Evolutionary conservation across 768 basidiomycete species (phyloP).

Genomic region (Krasilnikovozyma curviuscula): DNA sequence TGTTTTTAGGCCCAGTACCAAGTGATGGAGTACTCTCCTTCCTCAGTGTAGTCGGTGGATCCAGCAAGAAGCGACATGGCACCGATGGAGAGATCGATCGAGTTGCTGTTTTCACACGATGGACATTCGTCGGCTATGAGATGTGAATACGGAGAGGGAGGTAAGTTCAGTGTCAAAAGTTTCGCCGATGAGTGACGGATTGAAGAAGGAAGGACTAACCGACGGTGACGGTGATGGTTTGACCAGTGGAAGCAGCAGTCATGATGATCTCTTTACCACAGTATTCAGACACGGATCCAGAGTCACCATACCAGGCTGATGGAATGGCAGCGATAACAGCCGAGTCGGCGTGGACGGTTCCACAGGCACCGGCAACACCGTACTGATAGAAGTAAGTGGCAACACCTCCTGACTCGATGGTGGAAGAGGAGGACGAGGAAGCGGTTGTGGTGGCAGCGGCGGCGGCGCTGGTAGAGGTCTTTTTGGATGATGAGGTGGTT

Average conservation of each 20-base stretch:
- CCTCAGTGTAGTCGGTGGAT: constrained; percentile 18
- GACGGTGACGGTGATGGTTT: constrained; percentile 43
- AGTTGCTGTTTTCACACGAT: constrained; percentile 33
- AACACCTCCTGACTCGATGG: constrained; percentile 21
- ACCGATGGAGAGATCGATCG: constrained; percentile 32
- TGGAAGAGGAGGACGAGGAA: constrained; percentile 14
- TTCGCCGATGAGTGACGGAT: not conserved
- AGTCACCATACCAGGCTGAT: constrained; percentile 26
- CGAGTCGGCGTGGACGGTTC: constrained; percentile 37
- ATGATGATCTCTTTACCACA: constrained; percentile 52
- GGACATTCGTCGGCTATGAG: constrained; percentile 52
- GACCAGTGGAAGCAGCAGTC: constrained; percentile 40
- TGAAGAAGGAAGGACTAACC: not conserved
- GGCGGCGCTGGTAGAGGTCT: constrained; percentile 8
- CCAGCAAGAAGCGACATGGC: constrained; percentile 45
- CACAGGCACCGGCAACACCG: constrained; percentile 63
- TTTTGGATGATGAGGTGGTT: constrained; percentile 13
- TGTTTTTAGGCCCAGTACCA: constrained; percentile 3
- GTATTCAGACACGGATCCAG: constrained; percentile 38
- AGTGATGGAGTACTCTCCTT: constrained; percentile 33
- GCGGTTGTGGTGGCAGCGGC: constrained; percentile 14
- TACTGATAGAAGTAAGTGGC: constrained; percentile 47
- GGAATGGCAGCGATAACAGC: constrained; percentile 33
- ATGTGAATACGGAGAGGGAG: constrained; percentile 28
- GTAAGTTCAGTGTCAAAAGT: not conserved